Percentiles rank a stretch among this genome's conserved stretches.
Conservation (phyloP, 441 rosid genomes). For the Syzygium malaccense region DNA sequence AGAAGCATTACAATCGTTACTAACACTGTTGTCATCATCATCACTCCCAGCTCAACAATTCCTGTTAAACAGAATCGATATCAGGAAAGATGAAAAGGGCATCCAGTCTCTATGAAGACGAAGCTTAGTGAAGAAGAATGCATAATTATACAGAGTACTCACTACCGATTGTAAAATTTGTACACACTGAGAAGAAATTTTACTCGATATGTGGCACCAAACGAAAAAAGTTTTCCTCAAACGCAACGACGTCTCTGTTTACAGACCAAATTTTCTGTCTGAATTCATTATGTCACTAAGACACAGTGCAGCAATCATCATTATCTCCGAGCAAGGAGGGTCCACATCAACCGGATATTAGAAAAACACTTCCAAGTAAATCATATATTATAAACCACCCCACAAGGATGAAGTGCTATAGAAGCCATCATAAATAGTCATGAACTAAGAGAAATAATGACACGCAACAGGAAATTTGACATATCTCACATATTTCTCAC, state of each 20-base stretch:
- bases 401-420: background rate
- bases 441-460: background rate
- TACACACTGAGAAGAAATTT: background rate
- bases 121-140: background rate
- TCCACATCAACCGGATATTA: background rate
- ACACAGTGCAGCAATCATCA: background rate
- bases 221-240: background rate
- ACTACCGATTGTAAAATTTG: background rate
- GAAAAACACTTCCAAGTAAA: background rate
- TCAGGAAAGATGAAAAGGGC: conserved; percentile 4
- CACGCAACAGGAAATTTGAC: background rate
- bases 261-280: background rate
- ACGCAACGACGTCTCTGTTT: background rate
- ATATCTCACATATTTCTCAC: background rate
- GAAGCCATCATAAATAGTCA: background rate
- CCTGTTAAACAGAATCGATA: conserved; percentile 35
- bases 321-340: background rate
- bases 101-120: background rate
- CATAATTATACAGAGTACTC: background rate
- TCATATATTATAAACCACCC: background rate
- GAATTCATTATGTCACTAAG: background rate
- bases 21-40: conserved; percentile 94
- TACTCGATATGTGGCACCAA: background rate
- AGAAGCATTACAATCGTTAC: conserved; percentile 97
- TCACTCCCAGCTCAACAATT: conserved; percentile 94